These are phyloP conservation scores for Phytopythium montanum DNA, from an alignment of 352 stramenopile species.

Conservation along the genomic window DNA sequence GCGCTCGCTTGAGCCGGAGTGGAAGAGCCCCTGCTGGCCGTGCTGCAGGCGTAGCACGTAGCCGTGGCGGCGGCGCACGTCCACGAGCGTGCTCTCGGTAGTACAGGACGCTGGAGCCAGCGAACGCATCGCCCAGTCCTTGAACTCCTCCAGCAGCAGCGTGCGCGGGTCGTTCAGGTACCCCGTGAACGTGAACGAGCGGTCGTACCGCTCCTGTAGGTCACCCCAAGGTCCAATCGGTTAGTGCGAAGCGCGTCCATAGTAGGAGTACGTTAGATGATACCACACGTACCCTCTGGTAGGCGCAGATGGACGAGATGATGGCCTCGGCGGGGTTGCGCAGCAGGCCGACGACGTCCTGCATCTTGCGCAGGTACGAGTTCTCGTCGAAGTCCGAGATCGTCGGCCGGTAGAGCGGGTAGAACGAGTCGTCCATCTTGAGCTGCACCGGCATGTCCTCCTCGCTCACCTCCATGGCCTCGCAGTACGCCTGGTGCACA, in stretches of 20 bases:
- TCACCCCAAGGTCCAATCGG: not conserved
- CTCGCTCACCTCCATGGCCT: constrained; percentile 79
- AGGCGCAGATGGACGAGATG: constrained; percentile 84
- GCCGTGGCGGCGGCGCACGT: constrained; percentile 68
- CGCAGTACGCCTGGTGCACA: constrained; percentile 83
- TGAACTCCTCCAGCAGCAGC: constrained; percentile 82
- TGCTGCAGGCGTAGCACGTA: constrained; percentile 80
- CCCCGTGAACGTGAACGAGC: constrained; percentile 65
- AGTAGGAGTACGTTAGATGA: too few relatives aligned
- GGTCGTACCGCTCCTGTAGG: constrained; percentile 62
- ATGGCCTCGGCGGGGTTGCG: constrained; percentile 80
- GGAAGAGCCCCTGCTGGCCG: constrained; percentile 77
- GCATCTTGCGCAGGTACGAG: constrained; percentile 87
- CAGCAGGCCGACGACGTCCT: constrained; percentile 75
- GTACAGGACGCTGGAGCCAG: constrained; percentile 71
- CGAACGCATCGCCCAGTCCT: constrained; percentile 82
- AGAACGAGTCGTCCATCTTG: constrained; percentile 85
- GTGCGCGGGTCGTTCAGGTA: constrained; percentile 84
- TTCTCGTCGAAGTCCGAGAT: constrained; percentile 85
- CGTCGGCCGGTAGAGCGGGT: constrained; percentile 67
- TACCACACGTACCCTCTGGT: constrained; percentile 57
- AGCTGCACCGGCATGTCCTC: constrained; percentile 80
- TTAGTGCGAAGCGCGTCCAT: too few relatives aligned
- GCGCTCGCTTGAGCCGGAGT: constrained; percentile 67
- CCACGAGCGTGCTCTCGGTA: constrained; percentile 70